A percentile compares a stretch with the other conserved stretches of the same genome.
Evolutionary conservation across 148 eudicot genomes (phyloP).

Genomic region (Cornus controversa): DNA sequence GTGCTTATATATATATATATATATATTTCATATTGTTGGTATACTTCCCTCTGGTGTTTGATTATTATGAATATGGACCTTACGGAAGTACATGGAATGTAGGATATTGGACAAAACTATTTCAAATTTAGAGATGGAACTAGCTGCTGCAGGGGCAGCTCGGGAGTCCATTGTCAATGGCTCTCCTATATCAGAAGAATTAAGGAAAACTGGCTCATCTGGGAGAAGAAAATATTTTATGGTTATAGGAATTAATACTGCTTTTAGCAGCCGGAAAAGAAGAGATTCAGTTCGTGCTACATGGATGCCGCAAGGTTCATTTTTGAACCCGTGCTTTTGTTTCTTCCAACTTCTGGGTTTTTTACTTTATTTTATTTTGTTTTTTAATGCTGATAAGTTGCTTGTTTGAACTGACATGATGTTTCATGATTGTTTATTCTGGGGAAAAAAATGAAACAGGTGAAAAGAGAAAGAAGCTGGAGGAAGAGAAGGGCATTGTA

Average conservation of each 20-base stretch:
- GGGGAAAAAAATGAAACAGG: constrained; percentile 10
- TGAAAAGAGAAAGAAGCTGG: constrained; percentile 27
- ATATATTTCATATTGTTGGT: background rate
- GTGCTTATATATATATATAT: background rate
- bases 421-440: background rate
- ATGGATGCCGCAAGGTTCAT: constrained; percentile 93
- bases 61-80: constrained; percentile 4
- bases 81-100: constrained; percentile 5
- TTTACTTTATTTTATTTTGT: background rate
- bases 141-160: constrained; percentile 69
- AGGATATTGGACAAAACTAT: constrained; percentile 75
- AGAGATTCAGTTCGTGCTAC: constrained; percentile 94
- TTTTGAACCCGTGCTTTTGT: background rate
- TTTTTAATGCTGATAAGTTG: background rate
- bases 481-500: constrained; percentile 36
- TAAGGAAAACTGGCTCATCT: constrained; percentile 32
- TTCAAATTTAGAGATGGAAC: constrained; percentile 67
- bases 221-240: constrained; percentile 71
- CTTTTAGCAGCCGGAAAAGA: constrained; percentile 90
- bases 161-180: constrained; percentile 67
- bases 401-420: background rate
- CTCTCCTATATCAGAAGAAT: constrained; percentile 60
- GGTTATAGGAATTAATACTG: constrained; percentile 90
- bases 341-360: background rate
- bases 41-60: constrained; percentile 1